Conservation (phyloP, 768 basidiomycete genomes). For the Lentinus tigrinus region DNA sequence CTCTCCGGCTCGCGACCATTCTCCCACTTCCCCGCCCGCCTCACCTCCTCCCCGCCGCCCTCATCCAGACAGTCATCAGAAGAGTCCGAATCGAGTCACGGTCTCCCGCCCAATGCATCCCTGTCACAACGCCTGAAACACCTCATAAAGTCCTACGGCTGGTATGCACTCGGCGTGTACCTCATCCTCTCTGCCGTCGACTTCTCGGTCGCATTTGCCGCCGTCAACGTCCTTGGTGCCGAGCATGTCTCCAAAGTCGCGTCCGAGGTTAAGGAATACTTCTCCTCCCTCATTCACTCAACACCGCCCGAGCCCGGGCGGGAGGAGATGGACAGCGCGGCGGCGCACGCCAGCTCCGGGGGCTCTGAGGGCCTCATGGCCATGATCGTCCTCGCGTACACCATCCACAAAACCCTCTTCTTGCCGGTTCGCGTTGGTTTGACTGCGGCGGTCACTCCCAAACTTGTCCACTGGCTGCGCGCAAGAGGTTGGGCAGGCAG, state of each 20-base stretch:
- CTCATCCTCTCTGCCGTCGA: constrained; percentile 70
- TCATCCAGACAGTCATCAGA: constrained; percentile 23
- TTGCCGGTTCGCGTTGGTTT: constrained; percentile 86
- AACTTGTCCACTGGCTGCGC: constrained; percentile 83
- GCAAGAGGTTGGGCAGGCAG: constrained; percentile 78
- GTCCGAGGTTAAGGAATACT: constrained; percentile 49
- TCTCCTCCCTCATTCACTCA: constrained; percentile 45
- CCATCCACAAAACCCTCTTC: constrained; percentile 93
- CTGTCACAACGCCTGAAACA: constrained; percentile 73
- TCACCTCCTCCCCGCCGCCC: constrained; percentile 39
- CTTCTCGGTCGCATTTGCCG: constrained; percentile 80
- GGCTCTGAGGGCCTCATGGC: constrained; percentile 83
- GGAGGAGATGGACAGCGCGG: constrained; percentile 56
- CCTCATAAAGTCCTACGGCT: constrained; percentile 90
- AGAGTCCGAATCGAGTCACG: constrained; percentile 17
- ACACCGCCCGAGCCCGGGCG: constrained; percentile 64
- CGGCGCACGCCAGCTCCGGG: constrained; percentile 27
- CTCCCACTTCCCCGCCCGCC: constrained; percentile 47
- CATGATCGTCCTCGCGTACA: constrained; percentile 90
- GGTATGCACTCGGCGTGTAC: constrained; percentile 95
- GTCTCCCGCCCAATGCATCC: constrained; percentile 47
- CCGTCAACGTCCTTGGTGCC: constrained; percentile 84
- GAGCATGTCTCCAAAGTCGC: constrained; percentile 81
- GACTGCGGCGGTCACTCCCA: constrained; percentile 83
- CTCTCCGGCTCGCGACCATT: constrained; percentile 43